phyloP scores from a whole-genome alignment of 768 basidiomycete genomes.

The Pleurotus cornucopiae region DNA sequence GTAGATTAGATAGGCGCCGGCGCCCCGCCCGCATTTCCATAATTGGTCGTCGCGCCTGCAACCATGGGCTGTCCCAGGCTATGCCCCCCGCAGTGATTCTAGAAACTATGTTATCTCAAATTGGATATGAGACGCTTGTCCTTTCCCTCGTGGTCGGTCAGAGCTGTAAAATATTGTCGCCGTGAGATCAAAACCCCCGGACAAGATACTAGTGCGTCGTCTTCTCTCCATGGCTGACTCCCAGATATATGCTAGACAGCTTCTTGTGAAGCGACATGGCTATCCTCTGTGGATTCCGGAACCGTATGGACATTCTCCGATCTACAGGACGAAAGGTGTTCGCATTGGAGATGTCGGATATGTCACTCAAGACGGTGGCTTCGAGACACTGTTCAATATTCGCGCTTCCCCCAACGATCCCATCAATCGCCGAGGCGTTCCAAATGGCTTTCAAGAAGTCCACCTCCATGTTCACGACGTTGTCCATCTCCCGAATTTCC shows the following conservation, averaged over 20 bases:
- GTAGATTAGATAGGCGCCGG: neutral
- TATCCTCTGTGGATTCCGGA: constrained; percentile 30
- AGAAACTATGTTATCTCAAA: too few relatives aligned
- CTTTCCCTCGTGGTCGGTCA: too few relatives aligned
- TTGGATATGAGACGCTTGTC: too few relatives aligned
- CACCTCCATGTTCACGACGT: neutral
- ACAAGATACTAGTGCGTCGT: neutral
- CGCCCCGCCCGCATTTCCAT: neutral
- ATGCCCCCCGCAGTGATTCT: too few relatives aligned
- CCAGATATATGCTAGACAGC: constrained; percentile 7
- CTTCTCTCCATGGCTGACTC: neutral
- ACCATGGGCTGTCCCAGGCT: too few relatives aligned
- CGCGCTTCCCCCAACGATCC: constrained; percentile 9
- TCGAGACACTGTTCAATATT: constrained; percentile 18
- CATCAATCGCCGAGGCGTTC: constrained; percentile 5
- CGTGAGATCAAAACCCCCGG: too few relatives aligned
- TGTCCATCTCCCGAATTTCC: neutral
- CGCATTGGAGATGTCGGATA: constrained; percentile 19
- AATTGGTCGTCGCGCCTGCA: too few relatives aligned
- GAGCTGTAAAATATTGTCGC: too few relatives aligned
- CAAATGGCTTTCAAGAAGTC: constrained; percentile 7
- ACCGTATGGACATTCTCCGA: constrained; percentile 17
- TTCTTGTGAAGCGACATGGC: constrained; percentile 16
- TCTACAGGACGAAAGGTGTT: constrained; percentile 18
- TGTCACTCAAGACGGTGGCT: constrained; percentile 18